A percentile compares a stretch with the other conserved stretches of the same genome.
These are phyloP conservation scores for Nannizzia gypsea DNA, from an alignment of 2,329 filamentous ascomycete species.

Conservation along the genomic window DNA sequence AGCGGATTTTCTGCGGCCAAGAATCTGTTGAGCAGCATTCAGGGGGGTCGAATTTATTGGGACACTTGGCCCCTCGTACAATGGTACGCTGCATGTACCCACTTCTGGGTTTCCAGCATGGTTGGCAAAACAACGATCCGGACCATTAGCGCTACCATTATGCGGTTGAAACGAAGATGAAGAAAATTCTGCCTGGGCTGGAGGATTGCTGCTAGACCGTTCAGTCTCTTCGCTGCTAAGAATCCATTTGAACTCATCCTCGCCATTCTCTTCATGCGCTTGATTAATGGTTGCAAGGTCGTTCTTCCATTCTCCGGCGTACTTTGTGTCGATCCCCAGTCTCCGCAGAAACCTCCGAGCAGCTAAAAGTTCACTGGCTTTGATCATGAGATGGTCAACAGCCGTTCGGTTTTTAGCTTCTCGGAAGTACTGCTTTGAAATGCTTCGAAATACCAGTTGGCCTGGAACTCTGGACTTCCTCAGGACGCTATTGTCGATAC, in stretches of 20 bases:
- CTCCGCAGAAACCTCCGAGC: slow-evolving; percentile 24
- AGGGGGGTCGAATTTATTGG: neutral
- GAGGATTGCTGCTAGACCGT: slow-evolving; percentile 5
- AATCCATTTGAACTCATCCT: slow-evolving; percentile 13
- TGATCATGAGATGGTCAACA: slow-evolving; percentile 22
- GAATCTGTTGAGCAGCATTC: slow-evolving; percentile 10
- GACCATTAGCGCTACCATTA: neutral
- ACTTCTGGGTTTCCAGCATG: neutral
- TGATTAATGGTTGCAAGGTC: slow-evolving; percentile 14
- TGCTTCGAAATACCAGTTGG: slow-evolving; percentile 21
- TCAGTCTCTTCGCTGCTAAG: neutral
- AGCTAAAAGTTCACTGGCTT: slow-evolving; percentile 21
- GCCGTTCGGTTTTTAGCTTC: slow-evolving; percentile 8
- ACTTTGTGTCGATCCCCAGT: slow-evolving; percentile 19
- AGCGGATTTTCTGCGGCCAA: slow-evolving; percentile 8
- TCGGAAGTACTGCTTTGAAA: slow-evolving; percentile 15
- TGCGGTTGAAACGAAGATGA: neutral
- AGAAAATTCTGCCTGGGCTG: neutral
- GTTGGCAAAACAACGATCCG: slow-evolving; percentile 12
- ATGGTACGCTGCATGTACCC: neutral
- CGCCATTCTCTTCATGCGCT: slow-evolving; percentile 10
- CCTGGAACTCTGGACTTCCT: slow-evolving; percentile 17
- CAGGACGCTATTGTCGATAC: slow-evolving; percentile 24
- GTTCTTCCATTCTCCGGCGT: slow-evolving; percentile 26
- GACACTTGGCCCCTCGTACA: neutral